Percentiles rank a stretch among this genome's conserved stretches.
Conservation (phyloP, 1,284 basidiomycete species). For the Gomphus sp. region DNA sequence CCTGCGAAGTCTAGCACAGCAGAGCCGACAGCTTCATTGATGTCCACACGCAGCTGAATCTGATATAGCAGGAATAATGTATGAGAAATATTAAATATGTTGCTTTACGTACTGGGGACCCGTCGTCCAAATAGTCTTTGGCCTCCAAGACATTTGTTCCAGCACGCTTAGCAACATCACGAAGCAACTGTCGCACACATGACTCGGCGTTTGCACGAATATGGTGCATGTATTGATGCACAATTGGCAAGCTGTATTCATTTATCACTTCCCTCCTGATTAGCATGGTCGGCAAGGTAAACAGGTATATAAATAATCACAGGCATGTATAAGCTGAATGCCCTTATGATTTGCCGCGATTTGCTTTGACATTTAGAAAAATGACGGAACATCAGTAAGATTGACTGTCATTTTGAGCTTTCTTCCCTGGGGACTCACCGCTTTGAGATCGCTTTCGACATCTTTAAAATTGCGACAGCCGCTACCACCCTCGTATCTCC, state of each 20-base stretch:
- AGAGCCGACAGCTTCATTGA: conserved; percentile 67
- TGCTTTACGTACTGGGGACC: conserved; percentile 60
- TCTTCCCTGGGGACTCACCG: conserved; percentile 36
- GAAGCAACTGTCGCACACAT: conserved; percentile 79
- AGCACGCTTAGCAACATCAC: conserved; percentile 61
- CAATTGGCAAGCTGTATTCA: conserved; percentile 80
- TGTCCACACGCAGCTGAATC: conserved; percentile 77
- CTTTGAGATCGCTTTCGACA: conserved; percentile 88
- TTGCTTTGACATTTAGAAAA: conserved; percentile 81
- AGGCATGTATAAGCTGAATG: conserved; percentile 69
- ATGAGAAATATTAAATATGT: too few relatives aligned
- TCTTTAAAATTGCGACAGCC: conserved; percentile 82
- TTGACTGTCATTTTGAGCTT: conserved; percentile 11
- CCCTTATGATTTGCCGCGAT: conserved; percentile 96
- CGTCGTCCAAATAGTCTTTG: conserved; percentile 81
- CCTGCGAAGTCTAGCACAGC: conserved; percentile 89
- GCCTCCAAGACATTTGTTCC: conserved; percentile 63
- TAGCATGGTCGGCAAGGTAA: conserved; percentile 4
- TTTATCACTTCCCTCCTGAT: conserved; percentile 50
- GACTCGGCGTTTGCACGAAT: conserved; percentile 88
- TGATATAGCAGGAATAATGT: conserved; percentile 23
- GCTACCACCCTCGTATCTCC: conserved; percentile 74
- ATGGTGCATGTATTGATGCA: conserved; percentile 89
- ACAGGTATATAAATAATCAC: conserved; percentile 28
- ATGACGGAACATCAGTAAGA: neutral